Evolutionary conservation across 345 rosid genomes (phyloP).

Genomic region (Pistacia atlantica): DNA sequence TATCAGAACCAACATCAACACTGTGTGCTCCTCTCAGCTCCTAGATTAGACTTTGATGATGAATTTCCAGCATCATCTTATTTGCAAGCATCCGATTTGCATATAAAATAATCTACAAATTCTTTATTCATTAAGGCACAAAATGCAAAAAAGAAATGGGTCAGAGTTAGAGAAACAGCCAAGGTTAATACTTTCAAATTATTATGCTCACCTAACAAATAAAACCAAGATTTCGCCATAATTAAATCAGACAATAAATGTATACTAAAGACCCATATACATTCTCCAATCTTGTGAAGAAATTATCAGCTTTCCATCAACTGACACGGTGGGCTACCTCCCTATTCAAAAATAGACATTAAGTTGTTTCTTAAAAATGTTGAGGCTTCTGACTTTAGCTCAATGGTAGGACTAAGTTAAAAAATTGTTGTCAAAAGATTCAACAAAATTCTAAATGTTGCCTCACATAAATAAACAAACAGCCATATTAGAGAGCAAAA

Average conservation of each 20-base stretch:
- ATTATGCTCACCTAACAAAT: not conserved
- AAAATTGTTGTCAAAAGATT: not conserved
- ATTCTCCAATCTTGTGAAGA: not conserved
- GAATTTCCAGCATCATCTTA: not conserved
- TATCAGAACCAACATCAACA: slow-evolving; percentile 17
- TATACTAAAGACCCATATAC: not conserved
- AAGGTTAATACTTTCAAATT: slow-evolving; percentile 2
- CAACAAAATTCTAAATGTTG: not conserved
- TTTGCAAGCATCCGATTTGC: not conserved
- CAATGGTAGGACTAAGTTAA: not conserved
- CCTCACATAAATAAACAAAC: not conserved
- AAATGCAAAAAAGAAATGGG: not conserved
- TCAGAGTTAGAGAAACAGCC: not conserved
- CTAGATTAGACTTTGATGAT: not conserved
- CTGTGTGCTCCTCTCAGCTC: slow-evolving; percentile 13
- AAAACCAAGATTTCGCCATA: not conserved
- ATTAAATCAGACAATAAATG: not conserved
- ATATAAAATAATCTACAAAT: not conserved
- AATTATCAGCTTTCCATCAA: not conserved
- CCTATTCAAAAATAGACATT: not conserved
- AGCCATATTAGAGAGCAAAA: not conserved
- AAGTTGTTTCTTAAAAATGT: not conserved
- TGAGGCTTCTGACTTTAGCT: not conserved
- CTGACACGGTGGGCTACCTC: not conserved
- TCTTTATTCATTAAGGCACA: not conserved